These are phyloP conservation scores for Ceratocystiopsis minuta DNA, from an alignment of 2,329 filamentous ascomycete species.

Conservation along the genomic window DNA sequence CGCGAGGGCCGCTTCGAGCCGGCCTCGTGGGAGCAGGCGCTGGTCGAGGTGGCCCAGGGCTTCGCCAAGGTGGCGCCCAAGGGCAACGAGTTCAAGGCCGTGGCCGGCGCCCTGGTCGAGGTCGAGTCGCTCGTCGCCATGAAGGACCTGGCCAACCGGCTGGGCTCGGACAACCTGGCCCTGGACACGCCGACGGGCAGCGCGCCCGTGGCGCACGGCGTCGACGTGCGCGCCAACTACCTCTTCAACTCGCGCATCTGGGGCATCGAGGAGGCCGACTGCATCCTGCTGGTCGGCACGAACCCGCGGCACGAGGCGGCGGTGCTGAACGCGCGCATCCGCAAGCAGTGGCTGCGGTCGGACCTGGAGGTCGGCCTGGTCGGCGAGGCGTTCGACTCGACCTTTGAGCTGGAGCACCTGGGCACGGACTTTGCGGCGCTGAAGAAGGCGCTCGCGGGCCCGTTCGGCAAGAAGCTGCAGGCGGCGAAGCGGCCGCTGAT, in stretches of 20 bases:
- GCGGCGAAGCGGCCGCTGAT: constrained; percentile 89
- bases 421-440: constrained; percentile 62
- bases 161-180: constrained; percentile 89
- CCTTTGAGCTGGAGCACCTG: constrained; percentile 87
- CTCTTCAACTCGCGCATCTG: constrained; percentile 91
- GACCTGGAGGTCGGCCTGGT: constrained; percentile 86
- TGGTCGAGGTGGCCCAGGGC: constrained; percentile 69
- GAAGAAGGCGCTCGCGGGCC: constrained; percentile 68
- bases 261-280: constrained; percentile 86
- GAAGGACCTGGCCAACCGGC: constrained; percentile 92
- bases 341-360: constrained; percentile 94
- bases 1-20: constrained; percentile 82
- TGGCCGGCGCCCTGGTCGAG: constrained; percentile 82
- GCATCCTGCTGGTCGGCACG: constrained; percentile 79
- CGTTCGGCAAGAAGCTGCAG: constrained; percentile 84
- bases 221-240: constrained; percentile 89
- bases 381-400: constrained; percentile 80
- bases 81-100: constrained; percentile 87
- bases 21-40: constrained; percentile 85
- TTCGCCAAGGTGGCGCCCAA: constrained; percentile 65
- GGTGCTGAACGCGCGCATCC: constrained; percentile 85
- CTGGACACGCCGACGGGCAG: constrained; percentile 76
- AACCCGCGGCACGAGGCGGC: constrained; percentile 93
- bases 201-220: constrained; percentile 72
- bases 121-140: constrained; percentile 87